Base-by-base conservation (phyloP, 1,284 basidiomycete species). In the Rhodotorula sp. region DNA sequence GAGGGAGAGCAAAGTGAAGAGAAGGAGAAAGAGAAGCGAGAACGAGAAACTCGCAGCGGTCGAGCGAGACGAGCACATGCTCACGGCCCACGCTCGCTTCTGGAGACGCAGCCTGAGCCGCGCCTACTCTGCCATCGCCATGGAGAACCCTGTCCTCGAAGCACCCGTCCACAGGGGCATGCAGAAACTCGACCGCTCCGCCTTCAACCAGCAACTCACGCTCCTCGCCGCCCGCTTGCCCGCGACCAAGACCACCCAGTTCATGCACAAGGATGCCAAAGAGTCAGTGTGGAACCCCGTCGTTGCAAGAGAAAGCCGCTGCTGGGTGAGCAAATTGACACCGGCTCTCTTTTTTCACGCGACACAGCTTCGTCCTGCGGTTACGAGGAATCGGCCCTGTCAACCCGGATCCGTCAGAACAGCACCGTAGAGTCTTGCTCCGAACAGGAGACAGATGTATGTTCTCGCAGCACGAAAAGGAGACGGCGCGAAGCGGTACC, bases 171-270 rank as follows among this genome's bases (percentile, higher is more conserved):
- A 79, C 49, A 76, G 78, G 18, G 80, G 79, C 6, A 81, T 82
- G 81, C 71, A 64, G 15, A 67, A 69, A 43, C 81, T 95, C 28
- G 87, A 93, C 82, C 86, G 85, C 69, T 77, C 80, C 66, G 84
- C 84, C 21, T 95, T 94, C 78, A 83, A 80, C 21, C 87, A 87
- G 80, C 83, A 84, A 0, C 76, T 93, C 3, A 83, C 86, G 21
- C 83, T 93, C 7, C 83, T 94, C 43, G 90, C 88, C 14, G 87
- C 85, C 8, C 84, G 87, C 38, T 84, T 92, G 18, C 84, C 87
- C 45, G 85, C 88, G 4, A 80, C 80, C 21, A 85, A 85, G 76
- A 86, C 89, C 2, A 85, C 86, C 8, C 77, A 79, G 5, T 76
- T 92, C 45, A 79, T 89, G 67, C 87, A 85, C 45, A 47, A 68